These are phyloP conservation scores for Anthracocystis panici-leucophaei DNA, from an alignment of 1,284 basidiomycete species.

Conservation along the genomic window DNA sequence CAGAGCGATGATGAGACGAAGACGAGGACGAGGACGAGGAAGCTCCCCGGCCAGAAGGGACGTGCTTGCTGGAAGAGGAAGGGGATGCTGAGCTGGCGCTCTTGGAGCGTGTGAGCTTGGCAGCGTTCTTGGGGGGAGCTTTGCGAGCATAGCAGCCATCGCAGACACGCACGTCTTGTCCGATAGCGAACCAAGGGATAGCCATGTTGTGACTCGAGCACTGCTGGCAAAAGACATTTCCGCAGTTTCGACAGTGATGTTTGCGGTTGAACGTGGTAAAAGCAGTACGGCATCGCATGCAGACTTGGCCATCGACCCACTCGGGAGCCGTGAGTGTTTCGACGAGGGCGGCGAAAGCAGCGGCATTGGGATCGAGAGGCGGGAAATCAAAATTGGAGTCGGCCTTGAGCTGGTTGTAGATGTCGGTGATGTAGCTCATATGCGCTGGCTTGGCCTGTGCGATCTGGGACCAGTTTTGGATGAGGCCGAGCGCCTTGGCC, in stretches of 20 bases:
- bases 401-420: constrained; percentile 53
- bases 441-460: constrained; percentile 83
- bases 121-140: constrained; percentile 54
- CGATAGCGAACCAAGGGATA: constrained; percentile 92
- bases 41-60: constrained; percentile 54
- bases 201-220: constrained; percentile 88
- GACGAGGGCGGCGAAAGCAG: constrained; percentile 61
- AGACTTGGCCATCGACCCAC: constrained; percentile 96
- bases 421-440: constrained; percentile 67
- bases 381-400: constrained; percentile 80
- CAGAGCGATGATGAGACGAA: constrained; percentile 64
- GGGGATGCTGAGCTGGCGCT: constrained; percentile 35
- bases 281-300: constrained; percentile 88
- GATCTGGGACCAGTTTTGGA: constrained; percentile 93
- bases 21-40: constrained; percentile 41
- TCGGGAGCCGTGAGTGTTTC: constrained; percentile 77
- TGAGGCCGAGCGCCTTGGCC: constrained; percentile 79
- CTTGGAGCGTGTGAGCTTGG: constrained; percentile 51
- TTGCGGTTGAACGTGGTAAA: constrained; percentile 98
- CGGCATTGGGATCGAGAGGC: constrained; percentile 79
- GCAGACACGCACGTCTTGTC: constrained; percentile 92
- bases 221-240: constrained; percentile 92
- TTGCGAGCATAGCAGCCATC: constrained; percentile 77
- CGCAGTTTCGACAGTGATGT: constrained; percentile 98
- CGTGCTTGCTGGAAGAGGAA: constrained; percentile 34